phyloP scores from a whole-genome alignment of 129 eudicot genomes.

The Lonicera japonica region DNA sequence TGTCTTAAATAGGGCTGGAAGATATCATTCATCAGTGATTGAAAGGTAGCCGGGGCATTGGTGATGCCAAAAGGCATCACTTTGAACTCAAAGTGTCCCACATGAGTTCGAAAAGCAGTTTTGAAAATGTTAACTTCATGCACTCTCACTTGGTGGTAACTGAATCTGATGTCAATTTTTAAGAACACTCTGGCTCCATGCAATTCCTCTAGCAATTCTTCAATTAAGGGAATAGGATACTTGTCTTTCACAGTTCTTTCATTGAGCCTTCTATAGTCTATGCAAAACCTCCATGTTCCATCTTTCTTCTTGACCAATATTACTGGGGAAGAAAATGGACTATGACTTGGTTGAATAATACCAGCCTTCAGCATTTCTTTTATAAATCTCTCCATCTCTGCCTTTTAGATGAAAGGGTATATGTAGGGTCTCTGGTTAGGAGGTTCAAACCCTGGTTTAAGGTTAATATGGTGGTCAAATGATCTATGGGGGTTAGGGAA shows the following conservation, averaged over 20 bases:
- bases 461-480: not conserved
- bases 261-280: constrained; percentile 1
- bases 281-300: constrained; percentile 1
- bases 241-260: not conserved
- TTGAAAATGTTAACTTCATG: no score
- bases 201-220: constrained; percentile 4
- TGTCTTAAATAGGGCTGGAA: constrained; percentile 1
- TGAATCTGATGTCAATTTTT: not conserved
- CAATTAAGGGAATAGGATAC: constrained; percentile 7
- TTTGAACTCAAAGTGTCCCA: not conserved
- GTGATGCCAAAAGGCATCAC: constrained; percentile 17
- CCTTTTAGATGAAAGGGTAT: not conserved
- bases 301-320: not conserved
- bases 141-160: not conserved
- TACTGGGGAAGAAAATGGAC: not conserved
- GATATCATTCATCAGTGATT: constrained; percentile 3
- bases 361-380: not conserved
- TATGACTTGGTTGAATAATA: not conserved
- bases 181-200: not conserved
- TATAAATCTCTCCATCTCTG: not conserved
- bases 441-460: not conserved
- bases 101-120: not conserved
- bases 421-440: not conserved
- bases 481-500: not conserved
- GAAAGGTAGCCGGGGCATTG: constrained; percentile 12